phyloP scores from a whole-genome alignment of 495 filamentous ascomycete genomes.

The Hypomontagnella submonticulosa region DNA sequence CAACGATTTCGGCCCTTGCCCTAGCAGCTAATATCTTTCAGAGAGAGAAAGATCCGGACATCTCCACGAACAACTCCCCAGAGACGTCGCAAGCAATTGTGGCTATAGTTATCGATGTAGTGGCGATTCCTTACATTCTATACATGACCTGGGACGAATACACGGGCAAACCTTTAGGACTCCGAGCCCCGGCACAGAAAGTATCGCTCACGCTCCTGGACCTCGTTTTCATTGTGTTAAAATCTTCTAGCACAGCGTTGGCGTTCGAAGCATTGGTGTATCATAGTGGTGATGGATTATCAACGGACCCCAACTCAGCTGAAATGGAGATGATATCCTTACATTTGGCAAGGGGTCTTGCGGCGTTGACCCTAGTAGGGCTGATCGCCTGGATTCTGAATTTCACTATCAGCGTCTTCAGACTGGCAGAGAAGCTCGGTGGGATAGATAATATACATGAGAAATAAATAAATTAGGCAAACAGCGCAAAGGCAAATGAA shows the following conservation, averaged over 20 bases:
- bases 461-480: slow-evolving; percentile 47
- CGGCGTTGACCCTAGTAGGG: slow-evolving; percentile 82
- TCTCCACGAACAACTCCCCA: slow-evolving; percentile 48
- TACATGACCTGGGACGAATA: slow-evolving; percentile 99
- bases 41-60: slow-evolving; percentile 56
- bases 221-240: slow-evolving; percentile 95
- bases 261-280: slow-evolving; percentile 87
- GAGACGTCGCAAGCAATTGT: slow-evolving; percentile 83
- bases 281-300: slow-evolving; percentile 56
- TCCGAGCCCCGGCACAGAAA: slow-evolving; percentile 84
- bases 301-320: slow-evolving; percentile 10
- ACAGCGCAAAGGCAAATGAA: slow-evolving; percentile 26
- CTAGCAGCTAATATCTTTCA: slow-evolving; percentile 80
- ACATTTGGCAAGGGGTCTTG: slow-evolving; percentile 77
- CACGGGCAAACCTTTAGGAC: slow-evolving; percentile 88
- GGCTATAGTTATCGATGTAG: slow-evolving; percentile 88
- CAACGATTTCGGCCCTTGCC: slow-evolving; percentile 83
- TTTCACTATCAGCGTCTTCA: slow-evolving; percentile 87
- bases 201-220: slow-evolving; percentile 89
- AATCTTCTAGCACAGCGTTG: slow-evolving; percentile 88
- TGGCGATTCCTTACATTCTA: slow-evolving; percentile 87
- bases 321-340: slow-evolving; percentile 63
- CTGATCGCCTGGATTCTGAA: slow-evolving; percentile 90
- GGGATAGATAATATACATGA: slow-evolving; percentile 59
- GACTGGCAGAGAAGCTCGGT: slow-evolving; percentile 80